Evolutionary conservation across 805 yeast genomes (phyloP).

Genomic region (Danielozyma ontarioensis): DNA sequence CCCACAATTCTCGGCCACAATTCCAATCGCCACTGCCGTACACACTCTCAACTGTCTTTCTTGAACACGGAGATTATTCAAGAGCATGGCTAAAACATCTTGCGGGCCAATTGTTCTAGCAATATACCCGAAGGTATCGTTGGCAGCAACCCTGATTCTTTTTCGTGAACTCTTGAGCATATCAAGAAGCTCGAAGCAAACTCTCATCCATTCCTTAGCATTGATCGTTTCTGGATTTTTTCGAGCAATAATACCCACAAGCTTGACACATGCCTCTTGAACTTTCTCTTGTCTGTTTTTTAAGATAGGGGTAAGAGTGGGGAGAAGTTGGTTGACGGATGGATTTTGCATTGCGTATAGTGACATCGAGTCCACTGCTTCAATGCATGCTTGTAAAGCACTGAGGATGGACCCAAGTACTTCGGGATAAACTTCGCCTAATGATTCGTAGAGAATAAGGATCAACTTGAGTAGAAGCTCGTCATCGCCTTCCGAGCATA

Average conservation of each 20-base stretch:
- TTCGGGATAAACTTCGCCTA: conserved; percentile 94
- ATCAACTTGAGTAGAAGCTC: conserved; percentile 63
- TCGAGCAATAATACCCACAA: conserved; percentile 79
- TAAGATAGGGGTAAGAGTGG: conserved; percentile 86
- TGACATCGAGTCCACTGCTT: conserved; percentile 51
- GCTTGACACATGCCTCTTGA: conserved; percentile 72
- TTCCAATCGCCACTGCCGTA: conserved; percentile 96
- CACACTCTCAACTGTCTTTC: conserved; percentile 96
- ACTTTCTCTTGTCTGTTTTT: conserved; percentile 88
- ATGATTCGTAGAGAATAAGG: conserved; percentile 76
- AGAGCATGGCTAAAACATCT: conserved; percentile 78
- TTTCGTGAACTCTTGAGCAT: conserved; percentile 78
- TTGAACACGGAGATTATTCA: conserved; percentile 83
- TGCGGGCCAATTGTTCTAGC: conserved; percentile 95
- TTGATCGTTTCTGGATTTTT: conserved; percentile 76
- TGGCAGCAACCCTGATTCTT: conserved; percentile 77
- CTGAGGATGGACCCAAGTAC: conserved; percentile 81
- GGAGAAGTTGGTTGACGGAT: conserved; percentile 74
- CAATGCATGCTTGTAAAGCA: conserved; percentile 62
- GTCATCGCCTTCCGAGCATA: conserved; percentile 52
- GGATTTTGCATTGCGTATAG: conserved; percentile 56
- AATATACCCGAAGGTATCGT: conserved; percentile 84
- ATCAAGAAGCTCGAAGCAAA: conserved; percentile 85
- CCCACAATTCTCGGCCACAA: conserved; percentile 88
- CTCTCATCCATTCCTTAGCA: conserved; percentile 96